Evolutionary conservation across 768 basidiomycete species (phyloP), one percentile per base, ranked within the genome.

Genomic region (Austroboletus eburneus): DNA sequence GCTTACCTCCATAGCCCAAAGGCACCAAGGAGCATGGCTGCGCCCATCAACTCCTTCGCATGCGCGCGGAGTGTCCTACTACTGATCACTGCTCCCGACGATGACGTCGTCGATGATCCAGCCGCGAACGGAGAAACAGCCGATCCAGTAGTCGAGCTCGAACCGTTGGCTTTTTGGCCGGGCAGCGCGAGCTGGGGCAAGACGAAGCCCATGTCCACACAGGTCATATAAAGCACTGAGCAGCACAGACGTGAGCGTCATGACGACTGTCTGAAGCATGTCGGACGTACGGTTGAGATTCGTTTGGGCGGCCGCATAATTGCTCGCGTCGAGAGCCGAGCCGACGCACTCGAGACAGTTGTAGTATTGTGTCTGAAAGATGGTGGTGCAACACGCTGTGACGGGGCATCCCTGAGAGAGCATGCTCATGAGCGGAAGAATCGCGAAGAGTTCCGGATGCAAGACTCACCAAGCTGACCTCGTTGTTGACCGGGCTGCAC

Each of bases 331-430:
- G 27, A 58, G 20, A 2, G 63, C 59, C 2, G 44, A 22, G 10
- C 65, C 72, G 21, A 70, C 57, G 46, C 77, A 78, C 4, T 57
- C 29, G 50, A 75, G 58, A 49, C 77, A 78, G 38, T 68, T 58
- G 58, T 66, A 75, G 54, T 72, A 75, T 4, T 50, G 44, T 0
- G 53, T 61, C 47, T 72, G 67, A 46, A 76, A 78, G 5, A 49
- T 52, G 10, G 59, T 46, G 5, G 69, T 61, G 55, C 77, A 78
- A 45, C 76, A 78, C 18, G 52, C 47, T 1, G 55, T 55, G 35
- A 48, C 34, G 4, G 64, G 63, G 18, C 63, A 67, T 45, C 58
- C 63, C 64, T 67, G 22, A 10, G 21, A 10, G 13, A 21, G 2
- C n/a, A 13, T 2, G 32, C 9, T 12, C 29, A 25, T 55, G 25